A percentile compares a stretch with the other conserved stretches of the same genome.
Evolutionary conservation across 192 early-diverging fungal species (phyloP).

Genomic region (Gaertneriomyces sp.): DNA sequence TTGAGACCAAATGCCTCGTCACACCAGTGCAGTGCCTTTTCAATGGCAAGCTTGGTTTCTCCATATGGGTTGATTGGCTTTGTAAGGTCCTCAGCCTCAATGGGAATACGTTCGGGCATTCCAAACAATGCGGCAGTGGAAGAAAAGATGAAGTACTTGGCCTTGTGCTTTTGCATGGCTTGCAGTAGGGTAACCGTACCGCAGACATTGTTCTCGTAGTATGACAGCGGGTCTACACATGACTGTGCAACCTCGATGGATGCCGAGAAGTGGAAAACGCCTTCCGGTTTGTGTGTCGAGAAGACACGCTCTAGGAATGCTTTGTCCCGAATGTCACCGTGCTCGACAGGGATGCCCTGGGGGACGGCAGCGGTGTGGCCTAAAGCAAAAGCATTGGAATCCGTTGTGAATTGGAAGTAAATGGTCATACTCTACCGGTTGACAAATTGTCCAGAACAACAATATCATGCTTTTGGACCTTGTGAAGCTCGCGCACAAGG

Average conservation of each 20-base stretch:
- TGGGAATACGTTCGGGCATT: slow-evolving; percentile 65
- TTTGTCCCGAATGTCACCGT: slow-evolving; percentile 74
- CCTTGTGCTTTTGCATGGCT: slow-evolving; percentile 74
- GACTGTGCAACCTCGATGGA: slow-evolving; percentile 86
- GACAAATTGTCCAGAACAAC: slow-evolving; percentile 90
- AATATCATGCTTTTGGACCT: slow-evolving; percentile 63
- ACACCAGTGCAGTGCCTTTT: slow-evolving; percentile 77
- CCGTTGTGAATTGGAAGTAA: neutral
- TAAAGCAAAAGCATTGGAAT: slow-evolving; percentile 11
- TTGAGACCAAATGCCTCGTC: slow-evolving; percentile 50
- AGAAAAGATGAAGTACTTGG: slow-evolving; percentile 91
- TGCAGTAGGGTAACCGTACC: slow-evolving; percentile 83
- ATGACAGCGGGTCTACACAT: slow-evolving; percentile 71
- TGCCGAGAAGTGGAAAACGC: slow-evolving; percentile 77
- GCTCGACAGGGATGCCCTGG: slow-evolving; percentile 58
- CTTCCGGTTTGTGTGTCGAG: slow-evolving; percentile 55
- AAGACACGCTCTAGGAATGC: slow-evolving; percentile 68
- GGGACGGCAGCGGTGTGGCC: slow-evolving; percentile 50
- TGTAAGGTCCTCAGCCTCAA: slow-evolving; percentile 64
- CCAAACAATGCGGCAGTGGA: slow-evolving; percentile 92
- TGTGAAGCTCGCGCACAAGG: slow-evolving; percentile 77
- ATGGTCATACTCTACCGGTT: slow-evolving; percentile 38
- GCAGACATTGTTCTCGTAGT: slow-evolving; percentile 92
- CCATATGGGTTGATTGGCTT: slow-evolving; percentile 91
- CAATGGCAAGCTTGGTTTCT: slow-evolving; percentile 91